phyloP scores from a whole-genome alignment of 306 rosid species.

The Gillenia trifoliata region DNA sequence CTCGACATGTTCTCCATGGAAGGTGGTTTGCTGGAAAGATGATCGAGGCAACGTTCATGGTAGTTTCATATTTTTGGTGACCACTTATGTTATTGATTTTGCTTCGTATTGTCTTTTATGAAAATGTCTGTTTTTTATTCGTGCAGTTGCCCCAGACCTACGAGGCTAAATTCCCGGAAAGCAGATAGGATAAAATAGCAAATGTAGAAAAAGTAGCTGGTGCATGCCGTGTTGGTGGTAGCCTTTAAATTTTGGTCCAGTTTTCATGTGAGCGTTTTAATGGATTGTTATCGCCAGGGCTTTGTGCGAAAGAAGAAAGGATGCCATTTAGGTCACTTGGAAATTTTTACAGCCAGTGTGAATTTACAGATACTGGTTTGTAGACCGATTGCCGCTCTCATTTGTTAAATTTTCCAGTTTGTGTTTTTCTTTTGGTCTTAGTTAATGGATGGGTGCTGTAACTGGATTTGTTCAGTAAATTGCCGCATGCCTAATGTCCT shows the following conservation, averaged over 20 bases:
- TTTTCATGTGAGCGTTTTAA: background rate
- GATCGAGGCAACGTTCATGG: conserved; percentile 88
- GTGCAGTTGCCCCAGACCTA: conserved; percentile 65
- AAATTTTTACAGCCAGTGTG: too few relatives aligned
- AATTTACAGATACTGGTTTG: too few relatives aligned
- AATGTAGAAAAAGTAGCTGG: background rate
- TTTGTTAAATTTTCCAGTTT: too few relatives aligned
- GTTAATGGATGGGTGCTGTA: too few relatives aligned
- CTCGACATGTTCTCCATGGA: conserved; percentile 87
- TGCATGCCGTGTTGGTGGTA: background rate
- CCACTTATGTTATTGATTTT: background rate
- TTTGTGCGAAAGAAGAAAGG: background rate
- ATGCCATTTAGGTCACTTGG: too few relatives aligned
- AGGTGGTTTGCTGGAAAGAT: conserved; percentile 99
- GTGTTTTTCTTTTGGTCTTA: too few relatives aligned
- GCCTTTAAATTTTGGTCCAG: background rate
- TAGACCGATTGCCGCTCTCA: too few relatives aligned
- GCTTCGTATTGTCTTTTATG: background rate
- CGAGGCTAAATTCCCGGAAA: conserved; percentile 57
- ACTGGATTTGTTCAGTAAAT: too few relatives aligned
- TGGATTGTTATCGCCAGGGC: background rate
- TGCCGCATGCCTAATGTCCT: too few relatives aligned
- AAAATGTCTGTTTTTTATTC: conserved; percentile 12
- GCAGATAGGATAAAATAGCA: conserved; percentile 27
- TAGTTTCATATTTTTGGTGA: conserved; percentile 15